Percentiles rank a stretch among this genome's conserved stretches.
Conservation (phyloP, 306 rosid species). For the Alnus rubra region DNA sequence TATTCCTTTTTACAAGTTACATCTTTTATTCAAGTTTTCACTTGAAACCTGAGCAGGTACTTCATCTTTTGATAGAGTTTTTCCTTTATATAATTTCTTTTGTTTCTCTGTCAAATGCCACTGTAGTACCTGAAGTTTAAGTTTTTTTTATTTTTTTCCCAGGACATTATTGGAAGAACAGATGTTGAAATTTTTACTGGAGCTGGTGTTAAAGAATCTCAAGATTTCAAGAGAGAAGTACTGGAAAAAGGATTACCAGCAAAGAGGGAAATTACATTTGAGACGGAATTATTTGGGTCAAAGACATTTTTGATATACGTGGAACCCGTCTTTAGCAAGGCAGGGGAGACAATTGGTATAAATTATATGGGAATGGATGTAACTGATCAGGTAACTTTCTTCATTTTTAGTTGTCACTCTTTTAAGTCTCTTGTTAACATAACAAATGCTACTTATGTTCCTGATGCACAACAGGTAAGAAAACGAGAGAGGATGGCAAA, state of each 20-base stretch:
- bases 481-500: slow-evolving; percentile 94
- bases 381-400: slow-evolving; percentile 74
- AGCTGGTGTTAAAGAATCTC: slow-evolving; percentile 81
- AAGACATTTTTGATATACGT: slow-evolving; percentile 89
- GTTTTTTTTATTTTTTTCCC: slow-evolving; percentile 22
- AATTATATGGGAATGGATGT: slow-evolving; percentile 98
- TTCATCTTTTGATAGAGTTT: neutral
- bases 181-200: slow-evolving; percentile 93
- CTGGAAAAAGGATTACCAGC: slow-evolving; percentile 83
- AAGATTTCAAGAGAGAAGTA: slow-evolving; percentile 92
- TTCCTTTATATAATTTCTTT: slow-evolving; percentile 16
- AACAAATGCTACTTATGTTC: slow-evolving; percentile 19
- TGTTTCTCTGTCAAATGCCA: slow-evolving; percentile 20
- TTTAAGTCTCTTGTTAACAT: slow-evolving; percentile 13
- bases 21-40: neutral
- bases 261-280: slow-evolving; percentile 89
- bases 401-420: slow-evolving; percentile 5
- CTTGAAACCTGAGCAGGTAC: neutral
- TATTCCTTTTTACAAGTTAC: neutral
- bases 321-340: slow-evolving; percentile 90
- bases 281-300: slow-evolving; percentile 77
- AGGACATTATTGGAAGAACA: slow-evolving; percentile 93
- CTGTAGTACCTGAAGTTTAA: slow-evolving; percentile 9
- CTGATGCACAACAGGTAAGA: slow-evolving; percentile 53
- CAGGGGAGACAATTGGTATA: slow-evolving; percentile 88